These are phyloP conservation scores for Cordyceps tenuipes DNA, from an alignment of 2,329 filamentous ascomycete species.

Conservation along the genomic window DNA sequence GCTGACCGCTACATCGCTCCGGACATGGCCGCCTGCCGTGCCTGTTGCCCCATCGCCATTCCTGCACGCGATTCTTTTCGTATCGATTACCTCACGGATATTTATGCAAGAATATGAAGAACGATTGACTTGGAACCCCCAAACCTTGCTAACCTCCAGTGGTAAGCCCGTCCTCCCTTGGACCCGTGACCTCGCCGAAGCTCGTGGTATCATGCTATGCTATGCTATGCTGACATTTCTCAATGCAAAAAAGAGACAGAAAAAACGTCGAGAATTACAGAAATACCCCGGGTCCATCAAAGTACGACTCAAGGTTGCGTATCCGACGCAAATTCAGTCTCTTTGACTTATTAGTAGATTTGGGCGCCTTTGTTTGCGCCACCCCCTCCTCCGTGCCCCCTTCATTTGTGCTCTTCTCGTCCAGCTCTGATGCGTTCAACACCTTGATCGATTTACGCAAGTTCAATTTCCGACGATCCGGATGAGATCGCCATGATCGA, in stretches of 20 bases:
- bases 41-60: background rate
- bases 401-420: background rate
- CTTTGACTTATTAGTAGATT: background rate
- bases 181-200: background rate
- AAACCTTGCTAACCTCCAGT: background rate
- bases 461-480: constrained; percentile 27
- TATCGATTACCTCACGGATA: background rate
- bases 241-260: background rate
- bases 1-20: background rate
- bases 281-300: background rate
- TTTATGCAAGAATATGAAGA: background rate
- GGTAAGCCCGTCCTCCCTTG: background rate
- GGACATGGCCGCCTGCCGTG: background rate
- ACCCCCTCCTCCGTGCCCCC: background rate
- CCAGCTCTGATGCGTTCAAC: constrained; percentile 20
- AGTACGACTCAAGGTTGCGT: background rate
- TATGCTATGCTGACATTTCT: background rate
- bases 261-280: background rate
- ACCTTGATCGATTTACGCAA: constrained; percentile 30
- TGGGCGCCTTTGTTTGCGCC: background rate
- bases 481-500: constrained; percentile 16
- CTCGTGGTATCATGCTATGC: background rate
- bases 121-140: background rate
- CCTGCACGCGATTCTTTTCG: constrained; percentile 3
- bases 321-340: background rate